A percentile compares a stretch with the other conserved stretches of the same genome.
Conservation (phyloP, 2,329 filamentous ascomycete species). For the Aspergillus felis region DNA sequence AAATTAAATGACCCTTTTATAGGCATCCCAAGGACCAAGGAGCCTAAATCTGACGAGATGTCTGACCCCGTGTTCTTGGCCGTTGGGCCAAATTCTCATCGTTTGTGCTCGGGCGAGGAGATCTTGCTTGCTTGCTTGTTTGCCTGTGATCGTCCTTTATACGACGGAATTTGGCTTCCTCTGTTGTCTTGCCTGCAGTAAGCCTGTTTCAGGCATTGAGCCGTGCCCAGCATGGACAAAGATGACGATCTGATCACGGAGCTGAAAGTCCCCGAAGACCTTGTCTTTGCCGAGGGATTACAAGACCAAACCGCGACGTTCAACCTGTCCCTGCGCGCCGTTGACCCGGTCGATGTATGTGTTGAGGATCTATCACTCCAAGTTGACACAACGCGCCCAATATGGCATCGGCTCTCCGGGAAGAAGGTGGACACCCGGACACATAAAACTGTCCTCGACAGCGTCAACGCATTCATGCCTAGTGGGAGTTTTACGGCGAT, state of each 20-base stretch:
- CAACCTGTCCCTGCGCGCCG: slow-evolving; percentile 38
- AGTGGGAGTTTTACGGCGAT: slow-evolving; percentile 70
- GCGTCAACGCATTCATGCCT: slow-evolving; percentile 60
- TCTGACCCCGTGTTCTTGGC: not conserved
- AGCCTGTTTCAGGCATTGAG: not conserved
- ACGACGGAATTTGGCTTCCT: not conserved
- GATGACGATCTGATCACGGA: not conserved
- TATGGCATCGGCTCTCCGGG: slow-evolving; percentile 29
- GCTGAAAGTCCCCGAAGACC: slow-evolving; percentile 8
- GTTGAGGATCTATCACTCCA: slow-evolving; percentile 32
- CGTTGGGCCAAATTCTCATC: not conserved
- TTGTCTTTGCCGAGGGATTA: slow-evolving; percentile 2
- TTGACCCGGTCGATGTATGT: slow-evolving; percentile 38
- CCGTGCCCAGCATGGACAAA: not conserved
- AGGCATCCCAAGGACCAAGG: not conserved
- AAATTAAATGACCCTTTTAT: not conserved
- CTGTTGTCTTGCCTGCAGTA: not conserved
- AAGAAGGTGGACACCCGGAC: slow-evolving; percentile 15
- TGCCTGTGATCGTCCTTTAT: not conserved
- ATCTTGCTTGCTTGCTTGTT: not conserved
- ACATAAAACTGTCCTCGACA: slow-evolving; percentile 54
- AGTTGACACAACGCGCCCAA: slow-evolving; percentile 29
- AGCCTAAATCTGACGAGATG: not conserved
- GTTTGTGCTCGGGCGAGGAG: not conserved
- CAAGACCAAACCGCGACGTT: slow-evolving; percentile 11